These are phyloP conservation scores for Bjerkandera adusta DNA, from an alignment of 1,284 basidiomycete genomes.

Conservation along the genomic window DNA sequence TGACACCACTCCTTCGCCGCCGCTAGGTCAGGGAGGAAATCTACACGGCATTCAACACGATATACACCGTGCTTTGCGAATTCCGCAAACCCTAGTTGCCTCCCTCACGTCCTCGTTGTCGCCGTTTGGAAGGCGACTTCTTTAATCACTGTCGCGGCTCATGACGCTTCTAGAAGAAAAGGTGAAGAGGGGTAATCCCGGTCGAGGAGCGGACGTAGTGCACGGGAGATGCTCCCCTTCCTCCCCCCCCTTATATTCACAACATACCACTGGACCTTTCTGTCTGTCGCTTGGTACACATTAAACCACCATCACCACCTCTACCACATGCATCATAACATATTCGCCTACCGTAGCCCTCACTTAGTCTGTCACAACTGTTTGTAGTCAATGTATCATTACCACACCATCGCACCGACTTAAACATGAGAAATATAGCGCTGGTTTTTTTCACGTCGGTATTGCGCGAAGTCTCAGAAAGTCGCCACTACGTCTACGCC, in stretches of 20 bases:
- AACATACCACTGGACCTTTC: conserved; percentile 3
- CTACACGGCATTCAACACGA: conserved; percentile 99
- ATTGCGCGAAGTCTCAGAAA: too few relatives aligned
- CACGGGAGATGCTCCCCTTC: conserved; percentile 34
- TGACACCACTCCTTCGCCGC: conserved; percentile 37
- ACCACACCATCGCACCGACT: background rate
- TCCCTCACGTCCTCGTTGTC: conserved; percentile 13
- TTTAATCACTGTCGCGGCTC: conserved; percentile 1
- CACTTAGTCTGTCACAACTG: conserved; percentile 16
- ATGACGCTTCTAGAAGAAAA: conserved; percentile 16
- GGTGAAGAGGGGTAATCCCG: conserved; percentile 17
- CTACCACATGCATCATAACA: conserved; percentile 5
- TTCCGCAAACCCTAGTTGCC: conserved; percentile 75
- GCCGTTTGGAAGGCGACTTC: conserved; percentile 8
- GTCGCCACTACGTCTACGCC: too few relatives aligned
- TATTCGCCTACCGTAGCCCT: conserved; percentile 13
- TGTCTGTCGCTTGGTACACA: conserved; percentile 4
- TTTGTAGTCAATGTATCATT: conserved; percentile 13
- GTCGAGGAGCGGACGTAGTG: conserved; percentile 37
- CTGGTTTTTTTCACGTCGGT: too few relatives aligned
- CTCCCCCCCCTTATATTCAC: conserved; percentile 19
- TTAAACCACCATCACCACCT: background rate
- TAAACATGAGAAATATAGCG: too few relatives aligned
- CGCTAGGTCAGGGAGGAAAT: conserved; percentile 96
- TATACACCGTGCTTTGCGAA: conserved; percentile 92